Evolutionary conservation across 108 stramenopile species (phyloP).

Genomic region (Schizochytrium sp.): DNA sequence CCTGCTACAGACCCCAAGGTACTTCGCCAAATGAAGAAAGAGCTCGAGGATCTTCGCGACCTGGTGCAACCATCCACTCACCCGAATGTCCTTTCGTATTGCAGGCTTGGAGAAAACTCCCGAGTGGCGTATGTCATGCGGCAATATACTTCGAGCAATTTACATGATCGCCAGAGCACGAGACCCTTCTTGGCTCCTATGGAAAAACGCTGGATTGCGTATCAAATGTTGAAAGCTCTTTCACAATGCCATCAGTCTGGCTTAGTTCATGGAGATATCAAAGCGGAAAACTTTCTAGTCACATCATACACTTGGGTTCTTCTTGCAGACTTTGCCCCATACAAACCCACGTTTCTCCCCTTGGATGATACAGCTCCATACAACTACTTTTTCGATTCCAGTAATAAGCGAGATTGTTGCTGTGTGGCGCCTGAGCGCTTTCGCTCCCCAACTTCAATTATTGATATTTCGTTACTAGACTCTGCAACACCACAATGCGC

Average conservation of each 20-base stretch:
- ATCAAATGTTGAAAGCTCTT: constrained; percentile 88
- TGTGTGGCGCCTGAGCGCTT: constrained; percentile 92
- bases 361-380: constrained; percentile 93
- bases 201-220: constrained; percentile 92
- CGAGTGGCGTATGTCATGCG: constrained; percentile 80
- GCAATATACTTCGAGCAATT: constrained; percentile 87
- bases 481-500: constrained; percentile 37
- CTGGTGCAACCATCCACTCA: constrained; percentile 65
- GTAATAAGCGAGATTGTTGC: constrained; percentile 78
- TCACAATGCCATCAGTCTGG: constrained; percentile 83
- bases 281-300: constrained; percentile 91
- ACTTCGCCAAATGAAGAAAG: constrained; percentile 40
- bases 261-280: constrained; percentile 92
- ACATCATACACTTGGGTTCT: constrained; percentile 92
- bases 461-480: constrained; percentile 29
- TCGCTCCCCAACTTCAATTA: constrained; percentile 27
- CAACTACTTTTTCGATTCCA: constrained; percentile 86
- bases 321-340: constrained; percentile 89
- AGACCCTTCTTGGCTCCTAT: constrained; percentile 91
- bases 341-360: constrained; percentile 88
- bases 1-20: constrained; percentile 65
- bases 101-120: constrained; percentile 65
- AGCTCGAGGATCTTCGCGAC: constrained; percentile 63
- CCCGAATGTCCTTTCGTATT: constrained; percentile 73
- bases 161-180: constrained; percentile 88